Evolutionary conservation across 257 asterid species (phyloP).

Genomic region (Plectranthus barbatus): DNA sequence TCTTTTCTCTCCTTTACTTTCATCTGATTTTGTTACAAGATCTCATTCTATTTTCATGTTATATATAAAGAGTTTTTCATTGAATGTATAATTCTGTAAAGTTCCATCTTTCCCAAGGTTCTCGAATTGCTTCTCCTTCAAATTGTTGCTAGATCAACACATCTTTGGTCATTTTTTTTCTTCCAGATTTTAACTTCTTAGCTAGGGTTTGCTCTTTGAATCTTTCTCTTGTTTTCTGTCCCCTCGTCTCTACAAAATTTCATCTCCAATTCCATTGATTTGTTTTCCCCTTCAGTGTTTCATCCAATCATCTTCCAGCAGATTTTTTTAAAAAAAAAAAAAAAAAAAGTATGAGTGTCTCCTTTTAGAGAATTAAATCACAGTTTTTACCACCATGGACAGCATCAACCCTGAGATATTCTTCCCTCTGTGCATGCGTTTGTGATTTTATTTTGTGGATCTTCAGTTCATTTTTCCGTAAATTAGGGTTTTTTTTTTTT

Average conservation of each 20-base stretch:
- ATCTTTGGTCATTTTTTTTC: too few relatives aligned
- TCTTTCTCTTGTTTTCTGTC: background rate
- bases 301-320: background rate
- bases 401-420: too few relatives aligned
- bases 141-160: background rate
- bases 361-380: background rate
- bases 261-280: background rate
- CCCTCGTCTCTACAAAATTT: background rate
- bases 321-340: too few relatives aligned
- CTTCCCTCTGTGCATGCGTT: background rate
- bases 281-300: background rate
- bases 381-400: background rate
- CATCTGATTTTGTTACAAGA: background rate
- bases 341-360: background rate
- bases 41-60: background rate
- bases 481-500: conserved; percentile 17
- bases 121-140: background rate
- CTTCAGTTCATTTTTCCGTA: background rate
- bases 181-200: background rate
- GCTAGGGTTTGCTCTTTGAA: conserved; percentile 27
- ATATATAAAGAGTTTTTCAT: too few relatives aligned
- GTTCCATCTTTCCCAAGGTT: background rate
- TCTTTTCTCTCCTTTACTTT: background rate
- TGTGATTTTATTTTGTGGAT: background rate
- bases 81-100: background rate